These are phyloP conservation scores for Fusarium pseudograminearum DNA, from an alignment of 2,329 filamentous ascomycete genomes.

Conservation along the genomic window DNA sequence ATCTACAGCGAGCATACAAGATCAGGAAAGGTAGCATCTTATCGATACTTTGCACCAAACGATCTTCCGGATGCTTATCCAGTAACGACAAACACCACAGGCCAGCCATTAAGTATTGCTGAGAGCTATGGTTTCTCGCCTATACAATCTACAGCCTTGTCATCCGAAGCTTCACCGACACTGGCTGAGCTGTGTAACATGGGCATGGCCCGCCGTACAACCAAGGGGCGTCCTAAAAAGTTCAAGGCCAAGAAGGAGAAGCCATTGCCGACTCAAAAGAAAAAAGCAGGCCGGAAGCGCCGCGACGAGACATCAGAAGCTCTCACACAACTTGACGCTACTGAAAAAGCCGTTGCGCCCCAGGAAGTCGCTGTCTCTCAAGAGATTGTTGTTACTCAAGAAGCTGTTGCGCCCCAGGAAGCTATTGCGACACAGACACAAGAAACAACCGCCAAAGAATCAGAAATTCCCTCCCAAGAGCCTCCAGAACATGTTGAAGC, in stretches of 20 bases:
- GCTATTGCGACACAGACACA: not conserved
- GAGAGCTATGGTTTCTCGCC: slow-evolving; percentile 40
- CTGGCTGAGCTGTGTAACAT: slow-evolving; percentile 47
- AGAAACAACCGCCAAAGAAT: not conserved
- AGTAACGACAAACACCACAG: not conserved
- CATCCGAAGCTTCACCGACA: slow-evolving; percentile 22
- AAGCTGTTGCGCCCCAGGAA: not conserved
- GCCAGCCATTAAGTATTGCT: not conserved
- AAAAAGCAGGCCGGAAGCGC: slow-evolving; percentile 18
- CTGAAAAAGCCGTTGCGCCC: not conserved
- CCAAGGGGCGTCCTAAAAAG: slow-evolving; percentile 46
- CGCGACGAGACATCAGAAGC: not conserved
- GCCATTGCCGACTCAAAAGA: slow-evolving; percentile 1
- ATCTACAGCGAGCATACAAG: slow-evolving; percentile 54
- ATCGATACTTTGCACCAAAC: slow-evolving; percentile 48
- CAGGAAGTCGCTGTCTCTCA: not conserved
- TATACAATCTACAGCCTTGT: slow-evolving; percentile 6
- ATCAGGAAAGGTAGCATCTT: slow-evolving; percentile 54
- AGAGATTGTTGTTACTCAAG: not conserved
- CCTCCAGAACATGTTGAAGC: not conserved
- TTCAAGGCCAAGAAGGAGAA: slow-evolving; percentile 28
- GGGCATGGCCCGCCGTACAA: slow-evolving; percentile 41
- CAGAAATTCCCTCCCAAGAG: not conserved
- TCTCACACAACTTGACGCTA: not conserved
- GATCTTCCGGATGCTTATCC: not conserved